These are phyloP conservation scores for Pittosporum tobira DNA, from an alignment of 129 eudicot species.

Conservation along the genomic window DNA sequence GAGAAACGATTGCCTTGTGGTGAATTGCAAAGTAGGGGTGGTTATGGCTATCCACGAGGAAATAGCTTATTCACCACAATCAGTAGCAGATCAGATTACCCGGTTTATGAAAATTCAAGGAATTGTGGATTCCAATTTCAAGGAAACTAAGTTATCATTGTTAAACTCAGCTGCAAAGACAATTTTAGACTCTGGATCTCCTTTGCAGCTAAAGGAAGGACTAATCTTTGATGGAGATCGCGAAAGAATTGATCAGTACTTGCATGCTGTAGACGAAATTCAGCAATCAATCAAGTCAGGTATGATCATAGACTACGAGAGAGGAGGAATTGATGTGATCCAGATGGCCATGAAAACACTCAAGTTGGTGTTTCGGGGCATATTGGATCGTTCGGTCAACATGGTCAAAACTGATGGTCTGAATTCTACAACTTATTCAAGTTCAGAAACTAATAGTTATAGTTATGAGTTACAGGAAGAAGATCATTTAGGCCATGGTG, in stretches of 20 bases:
- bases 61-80: not conserved
- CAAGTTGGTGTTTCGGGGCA: not conserved
- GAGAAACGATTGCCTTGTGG: constrained; percentile 7
- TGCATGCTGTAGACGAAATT: constrained; percentile 5
- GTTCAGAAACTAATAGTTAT: not conserved
- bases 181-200: not conserved
- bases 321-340: not conserved
- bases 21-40: constrained; percentile 7
- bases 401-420: not conserved
- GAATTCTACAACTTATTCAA: constrained; percentile 1
- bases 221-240: not conserved
- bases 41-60: not conserved
- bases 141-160: not conserved
- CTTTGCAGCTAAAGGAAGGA: not conserved
- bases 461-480: constrained; percentile 1
- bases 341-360: constrained; percentile 1
- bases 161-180: not conserved
- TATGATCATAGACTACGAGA: not conserved
- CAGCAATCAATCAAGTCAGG: not conserved
- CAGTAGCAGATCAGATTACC: not conserved
- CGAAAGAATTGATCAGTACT: constrained; percentile 2
- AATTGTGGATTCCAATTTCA: not conserved
- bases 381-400: not conserved
- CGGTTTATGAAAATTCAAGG: not conserved
- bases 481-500: constrained; percentile 5